Conservation (phyloP, 495 filamentous ascomycete genomes). For the Jackrogersella minutella region DNA sequence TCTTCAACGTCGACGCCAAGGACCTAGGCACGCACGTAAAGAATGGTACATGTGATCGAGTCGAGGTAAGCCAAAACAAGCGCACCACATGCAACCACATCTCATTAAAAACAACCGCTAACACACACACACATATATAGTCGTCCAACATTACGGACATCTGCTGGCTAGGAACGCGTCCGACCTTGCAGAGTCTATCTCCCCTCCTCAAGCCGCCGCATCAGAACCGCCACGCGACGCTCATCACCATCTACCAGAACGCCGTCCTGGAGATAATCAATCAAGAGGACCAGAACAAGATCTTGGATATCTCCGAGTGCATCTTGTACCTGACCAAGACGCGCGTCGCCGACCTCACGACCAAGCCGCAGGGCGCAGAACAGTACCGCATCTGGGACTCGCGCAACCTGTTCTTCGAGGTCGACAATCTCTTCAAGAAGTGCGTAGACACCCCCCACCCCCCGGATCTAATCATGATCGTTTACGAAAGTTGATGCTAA, state of each 20-base stretch:
- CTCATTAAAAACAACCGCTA: background rate
- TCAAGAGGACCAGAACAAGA: background rate
- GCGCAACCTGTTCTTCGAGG: slow-evolving; percentile 3
- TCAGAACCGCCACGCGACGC: slow-evolving; percentile 41
- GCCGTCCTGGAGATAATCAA: slow-evolving; percentile 21
- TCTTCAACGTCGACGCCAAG: background rate
- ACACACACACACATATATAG: background rate
- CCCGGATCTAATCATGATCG: background rate
- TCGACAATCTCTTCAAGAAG: slow-evolving; percentile 28
- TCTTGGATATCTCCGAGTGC: too few relatives aligned
- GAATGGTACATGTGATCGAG: background rate
- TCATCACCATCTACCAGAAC: slow-evolving; percentile 44
- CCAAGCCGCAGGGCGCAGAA: slow-evolving; percentile 4
- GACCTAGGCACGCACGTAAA: background rate
- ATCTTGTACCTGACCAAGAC: too few relatives aligned
- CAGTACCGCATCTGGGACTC: slow-evolving; percentile 8
- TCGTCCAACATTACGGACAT: slow-evolving; percentile 8
- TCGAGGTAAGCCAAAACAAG: slow-evolving; percentile 8
- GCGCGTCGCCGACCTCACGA: too few relatives aligned
- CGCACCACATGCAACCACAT: background rate
- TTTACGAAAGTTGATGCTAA: background rate
- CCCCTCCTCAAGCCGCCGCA: slow-evolving; percentile 37
- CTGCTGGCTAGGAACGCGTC: slow-evolving; percentile 2
- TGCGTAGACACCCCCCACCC: slow-evolving; percentile 18
- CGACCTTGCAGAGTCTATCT: slow-evolving; percentile 12